Conservation (phyloP, 495 filamentous ascomycete species). For the Xylaria cubensis region DNA sequence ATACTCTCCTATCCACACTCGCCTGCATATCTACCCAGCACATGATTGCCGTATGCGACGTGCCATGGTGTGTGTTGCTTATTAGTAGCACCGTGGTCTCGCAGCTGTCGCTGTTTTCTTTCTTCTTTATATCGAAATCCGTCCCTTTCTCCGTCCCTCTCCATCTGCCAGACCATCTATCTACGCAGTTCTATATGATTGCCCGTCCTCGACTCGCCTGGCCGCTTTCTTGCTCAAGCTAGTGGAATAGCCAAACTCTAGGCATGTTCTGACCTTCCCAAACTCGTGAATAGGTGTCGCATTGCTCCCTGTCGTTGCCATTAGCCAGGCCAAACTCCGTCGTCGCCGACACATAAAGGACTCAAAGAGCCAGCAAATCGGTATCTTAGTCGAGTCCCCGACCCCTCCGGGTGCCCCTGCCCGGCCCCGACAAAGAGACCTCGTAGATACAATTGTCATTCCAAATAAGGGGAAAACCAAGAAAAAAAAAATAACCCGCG, state of each 20-base stretch:
- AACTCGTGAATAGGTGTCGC: not conserved
- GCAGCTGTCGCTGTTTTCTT: constrained; percentile 11
- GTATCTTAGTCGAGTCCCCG: not conserved
- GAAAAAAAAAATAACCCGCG: not conserved
- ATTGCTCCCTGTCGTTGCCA: constrained; percentile 4
- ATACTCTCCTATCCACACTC: not conserved
- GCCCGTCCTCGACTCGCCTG: not conserved
- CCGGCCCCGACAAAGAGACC: constrained; percentile 4
- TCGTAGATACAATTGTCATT: not conserved
- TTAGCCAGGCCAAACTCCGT: not conserved
- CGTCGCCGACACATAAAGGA: not conserved
- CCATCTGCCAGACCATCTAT: constrained; percentile 2
- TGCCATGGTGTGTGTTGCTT: constrained; percentile 11
- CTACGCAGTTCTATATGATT: not conserved
- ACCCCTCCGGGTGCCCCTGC: not conserved
- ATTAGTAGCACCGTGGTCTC: constrained; percentile 22
- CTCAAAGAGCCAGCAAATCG: not conserved
- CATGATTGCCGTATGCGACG: constrained; percentile 14
- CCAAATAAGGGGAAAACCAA: not conserved
- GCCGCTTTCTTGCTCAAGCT: not conserved
- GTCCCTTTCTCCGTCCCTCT: not conserved
- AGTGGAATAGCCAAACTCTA: constrained; percentile 6
- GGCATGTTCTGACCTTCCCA: constrained; percentile 6
- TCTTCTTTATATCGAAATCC: not conserved
- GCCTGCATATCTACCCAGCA: constrained; percentile 23